A percentile compares a stretch with the other conserved stretches of the same genome.
Evolutionary conservation across 2,329 filamentous ascomycete species (phyloP).

Genomic region (Fusarium mangiferae): DNA sequence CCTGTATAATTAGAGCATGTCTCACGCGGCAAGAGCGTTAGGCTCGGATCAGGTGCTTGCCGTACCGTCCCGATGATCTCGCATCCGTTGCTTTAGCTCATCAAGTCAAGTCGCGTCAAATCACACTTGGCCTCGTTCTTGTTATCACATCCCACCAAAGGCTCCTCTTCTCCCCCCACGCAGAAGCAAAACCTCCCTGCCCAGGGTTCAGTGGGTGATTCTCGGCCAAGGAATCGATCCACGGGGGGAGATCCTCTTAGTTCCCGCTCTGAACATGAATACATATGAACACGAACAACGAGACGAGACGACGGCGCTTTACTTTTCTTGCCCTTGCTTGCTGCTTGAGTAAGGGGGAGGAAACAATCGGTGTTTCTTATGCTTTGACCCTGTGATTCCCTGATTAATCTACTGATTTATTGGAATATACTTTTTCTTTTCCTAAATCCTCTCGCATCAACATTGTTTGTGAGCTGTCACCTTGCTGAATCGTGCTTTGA

Average conservation of each 20-base stretch:
- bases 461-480: constrained; percentile 28
- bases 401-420: background rate
- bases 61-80: constrained; percentile 36
- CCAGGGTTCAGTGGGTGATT: background rate
- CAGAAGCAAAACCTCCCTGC: background rate
- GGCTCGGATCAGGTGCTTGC: constrained; percentile 35
- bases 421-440: background rate
- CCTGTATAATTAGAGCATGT: constrained; percentile 3
- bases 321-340: background rate
- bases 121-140: background rate
- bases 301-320: constrained; percentile 3
- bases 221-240: constrained; percentile 30
- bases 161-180: constrained; percentile 22
- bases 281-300: background rate
- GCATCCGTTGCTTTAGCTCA: constrained; percentile 25
- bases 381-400: constrained; percentile 1
- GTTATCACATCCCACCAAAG: constrained; percentile 4
- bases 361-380: constrained; percentile 12
- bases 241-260: constrained; percentile 28
- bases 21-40: constrained; percentile 26
- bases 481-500: constrained; percentile 15
- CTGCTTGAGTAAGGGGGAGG: constrained; percentile 3
- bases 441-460: background rate
- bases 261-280: constrained; percentile 14
- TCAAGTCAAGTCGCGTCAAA: background rate